These are phyloP conservation scores for Triticum turgidum DNA, from an alignment of 176 grass and related monocot species.

Conservation along the genomic window DNA sequence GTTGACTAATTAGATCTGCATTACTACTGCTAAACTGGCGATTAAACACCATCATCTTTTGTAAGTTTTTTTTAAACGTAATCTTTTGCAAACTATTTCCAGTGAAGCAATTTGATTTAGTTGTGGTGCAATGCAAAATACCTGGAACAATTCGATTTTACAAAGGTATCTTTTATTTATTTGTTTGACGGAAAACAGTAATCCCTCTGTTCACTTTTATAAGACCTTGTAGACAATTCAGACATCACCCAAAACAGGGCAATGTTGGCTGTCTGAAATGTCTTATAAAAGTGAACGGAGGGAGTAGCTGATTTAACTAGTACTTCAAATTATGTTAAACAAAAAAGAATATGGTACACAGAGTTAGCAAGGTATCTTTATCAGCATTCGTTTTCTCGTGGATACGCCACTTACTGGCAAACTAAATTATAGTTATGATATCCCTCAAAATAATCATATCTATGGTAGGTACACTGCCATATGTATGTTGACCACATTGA, in stretches of 20 bases:
- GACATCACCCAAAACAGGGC: too few relatives aligned
- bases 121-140: background rate
- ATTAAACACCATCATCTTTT: too few relatives aligned
- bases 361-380: constrained; percentile 1
- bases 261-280: too few relatives aligned
- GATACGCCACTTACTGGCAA: background rate
- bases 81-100: background rate
- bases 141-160: background rate
- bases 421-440: constrained; percentile 7
- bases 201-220: too few relatives aligned
- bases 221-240: too few relatives aligned
- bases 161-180: background rate
- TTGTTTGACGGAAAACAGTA: too few relatives aligned
- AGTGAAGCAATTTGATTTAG: background rate
- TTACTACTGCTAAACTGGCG: too few relatives aligned
- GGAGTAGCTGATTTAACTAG: too few relatives aligned
- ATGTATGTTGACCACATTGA: background rate
- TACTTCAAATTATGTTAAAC: too few relatives aligned
- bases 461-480: background rate
- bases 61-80: too few relatives aligned
- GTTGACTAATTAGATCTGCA: background rate
- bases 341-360: too few relatives aligned
- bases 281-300: too few relatives aligned
- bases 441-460: background rate
- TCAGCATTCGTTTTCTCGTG: constrained; percentile 16